Base-by-base conservation (phyloP, 179 eudicot species). In the Amaranthus tricolor region DNA sequence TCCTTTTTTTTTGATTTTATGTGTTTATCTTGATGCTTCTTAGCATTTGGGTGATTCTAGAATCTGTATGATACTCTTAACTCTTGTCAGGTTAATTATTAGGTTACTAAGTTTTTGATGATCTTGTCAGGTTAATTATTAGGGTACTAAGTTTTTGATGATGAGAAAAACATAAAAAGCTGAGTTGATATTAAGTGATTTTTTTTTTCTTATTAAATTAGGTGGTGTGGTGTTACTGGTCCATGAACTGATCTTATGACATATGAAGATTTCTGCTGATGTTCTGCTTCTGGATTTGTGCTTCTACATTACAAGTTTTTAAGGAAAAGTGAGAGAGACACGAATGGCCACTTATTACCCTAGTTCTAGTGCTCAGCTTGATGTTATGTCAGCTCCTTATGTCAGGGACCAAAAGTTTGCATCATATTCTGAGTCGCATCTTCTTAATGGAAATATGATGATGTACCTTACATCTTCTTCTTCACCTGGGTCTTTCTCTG, bases 361-460 rank as follows among this genome's bases (percentile, higher is more conserved):
- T 4, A 80, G 64, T 63, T 78, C 88, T 45, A 85, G 56, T 81
- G 63, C 84, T 73, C 86, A 85, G 72, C 74, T 85, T 31, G 88
- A 85, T 81, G 83, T 74, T 20, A 68, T 85, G 60, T 78, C 84
- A 52, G 40, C 82, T 24, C 74, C 85, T 15, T 85, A 85, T 70
- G 75, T 67, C 16, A 77, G 73, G 61, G 88, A 85, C 52, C 82
- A 78, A 71, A 85, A 85, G 24, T 80, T 82, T 66, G 77, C 76
- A 56, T 76, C 86, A 55, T 85, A 82, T 63, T 74, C 88, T 0
- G 88, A 81, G 43, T 62, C 82, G 40, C 80, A 83, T 31, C 73
- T 85, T 66, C 82, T 80, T 31, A 74, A 83, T 76, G 88, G 86
- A 24, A 85, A 83, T 79, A 83, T 85, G 88, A 85, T 85, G 88